Evolutionary conservation across 1,139 yeast genomes (phyloP), one percentile per base, ranked within the genome.

Genomic region (Pichia sp.): DNA sequence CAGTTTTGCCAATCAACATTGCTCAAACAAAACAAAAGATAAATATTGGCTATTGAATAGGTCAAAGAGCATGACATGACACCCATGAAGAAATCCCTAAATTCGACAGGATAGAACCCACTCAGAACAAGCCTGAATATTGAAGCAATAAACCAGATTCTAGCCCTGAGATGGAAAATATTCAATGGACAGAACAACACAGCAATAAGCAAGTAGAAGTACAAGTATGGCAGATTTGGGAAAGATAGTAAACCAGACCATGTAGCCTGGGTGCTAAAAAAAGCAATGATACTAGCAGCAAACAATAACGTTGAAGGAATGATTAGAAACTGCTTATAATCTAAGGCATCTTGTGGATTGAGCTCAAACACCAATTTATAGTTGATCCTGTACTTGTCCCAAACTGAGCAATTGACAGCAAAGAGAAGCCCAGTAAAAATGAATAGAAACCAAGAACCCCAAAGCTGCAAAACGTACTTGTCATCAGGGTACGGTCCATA

Each of bases 81-180:
- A 18, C 97, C 98, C 41, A 88, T 51, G 56, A 86, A 87, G 65
- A 91, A 88, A 60, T 91, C 98, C 42, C 93, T 69, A 55, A 91
- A 91, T 59, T 91, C 97, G 37, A 91, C 96, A 0, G 97, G 96
- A 52, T 83, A 91, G 27, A 86, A 66, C 0, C 98, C 97, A 1
- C 95, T 82, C 6, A 83, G 64, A 0, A 82, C 27, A 30, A 91
- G 62, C 52, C 98, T 69, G 69, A 88, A 74, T 3, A 78, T 45
- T 0, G 94, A 80, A 13, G 77, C 60, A 24, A 81, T 66, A 5
- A 88, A 54, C 96, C 97, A 91, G 42, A 67, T 69, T 44, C 94
- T 62, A 22, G 86, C 69, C 7, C 70, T 54, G 32, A 69, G 67
- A 49, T 69, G 77, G 25, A 68, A 58, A 2, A 73, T 64, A 27